Percentiles rank a stretch among this genome's conserved stretches.
These are phyloP conservation scores for Aureobasidium lini DNA, from an alignment of 2,329 filamentous ascomycete species.

Conservation along the genomic window DNA sequence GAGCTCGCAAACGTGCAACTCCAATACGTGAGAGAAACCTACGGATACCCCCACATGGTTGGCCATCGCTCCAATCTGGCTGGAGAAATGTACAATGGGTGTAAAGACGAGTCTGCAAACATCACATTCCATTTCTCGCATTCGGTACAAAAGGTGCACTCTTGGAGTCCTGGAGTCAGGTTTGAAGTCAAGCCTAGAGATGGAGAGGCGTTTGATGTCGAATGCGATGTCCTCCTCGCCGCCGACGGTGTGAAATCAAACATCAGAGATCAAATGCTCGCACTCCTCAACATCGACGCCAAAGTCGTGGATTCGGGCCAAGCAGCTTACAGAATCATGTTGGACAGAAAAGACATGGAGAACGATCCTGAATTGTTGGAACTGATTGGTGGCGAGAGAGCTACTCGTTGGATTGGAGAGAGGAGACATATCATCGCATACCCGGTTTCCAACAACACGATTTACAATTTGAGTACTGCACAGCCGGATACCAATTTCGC, in stretches of 20 bases:
- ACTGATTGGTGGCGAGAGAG: slow-evolving; percentile 60
- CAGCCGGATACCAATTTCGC: slow-evolving; percentile 56
- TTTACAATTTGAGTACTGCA: slow-evolving; percentile 59
- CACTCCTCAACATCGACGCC: slow-evolving; percentile 43
- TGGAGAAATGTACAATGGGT: slow-evolving; percentile 62
- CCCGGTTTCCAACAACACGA: slow-evolving; percentile 58
- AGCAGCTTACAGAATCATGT: slow-evolving; percentile 73
- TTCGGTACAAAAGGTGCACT: slow-evolving; percentile 47
- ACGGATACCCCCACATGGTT: slow-evolving; percentile 71
- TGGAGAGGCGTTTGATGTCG: slow-evolving; percentile 44
- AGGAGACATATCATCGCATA: slow-evolving; percentile 73
- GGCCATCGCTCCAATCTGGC: slow-evolving; percentile 69
- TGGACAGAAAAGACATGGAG: slow-evolving; percentile 59
- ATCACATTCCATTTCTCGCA: slow-evolving; percentile 64
- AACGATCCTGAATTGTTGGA: slow-evolving; percentile 58
- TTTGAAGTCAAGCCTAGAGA: slow-evolving; percentile 55
- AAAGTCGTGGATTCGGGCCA: slow-evolving; percentile 63
- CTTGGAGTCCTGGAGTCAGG: slow-evolving; percentile 51
- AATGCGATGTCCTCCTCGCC: slow-evolving; percentile 40
- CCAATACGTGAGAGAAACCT: slow-evolving; percentile 57
- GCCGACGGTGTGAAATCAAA: slow-evolving; percentile 44
- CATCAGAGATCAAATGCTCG: slow-evolving; percentile 46
- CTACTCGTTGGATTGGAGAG: slow-evolving; percentile 69
- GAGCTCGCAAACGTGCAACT: slow-evolving; percentile 67
- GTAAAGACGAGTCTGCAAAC: slow-evolving; percentile 47